Conservation (phyloP, 2,329 filamentous ascomycete species). For the Verticillium nubilum region DNA sequence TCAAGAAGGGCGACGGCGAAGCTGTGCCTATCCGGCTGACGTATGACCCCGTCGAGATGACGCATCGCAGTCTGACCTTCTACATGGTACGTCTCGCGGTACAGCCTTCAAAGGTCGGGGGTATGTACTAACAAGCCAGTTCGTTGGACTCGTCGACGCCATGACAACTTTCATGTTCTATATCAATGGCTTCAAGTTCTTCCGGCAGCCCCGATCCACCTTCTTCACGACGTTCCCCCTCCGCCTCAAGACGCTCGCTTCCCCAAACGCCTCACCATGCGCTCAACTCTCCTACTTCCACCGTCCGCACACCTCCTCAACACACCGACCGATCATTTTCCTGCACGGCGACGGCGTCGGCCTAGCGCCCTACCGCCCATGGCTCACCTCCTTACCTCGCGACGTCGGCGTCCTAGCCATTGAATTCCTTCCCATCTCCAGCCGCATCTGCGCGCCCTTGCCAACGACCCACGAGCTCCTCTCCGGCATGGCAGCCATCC, state of each 20-base stretch:
- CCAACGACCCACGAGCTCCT: conserved; percentile 11
- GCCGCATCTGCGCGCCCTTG: conserved; percentile 48
- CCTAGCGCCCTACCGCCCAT: conserved; percentile 55
- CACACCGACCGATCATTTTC: conserved; percentile 56
- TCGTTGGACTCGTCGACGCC: conserved; percentile 38
- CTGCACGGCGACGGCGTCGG: conserved; percentile 68
- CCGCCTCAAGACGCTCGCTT: conserved; percentile 44
- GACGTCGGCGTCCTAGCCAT: conserved; percentile 58
- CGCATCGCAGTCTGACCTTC: conserved; percentile 59
- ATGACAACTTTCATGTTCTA: conserved; percentile 38
- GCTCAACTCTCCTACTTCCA: conserved; percentile 58
- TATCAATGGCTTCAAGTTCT: conserved; percentile 45
- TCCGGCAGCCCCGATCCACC: conserved; percentile 26
- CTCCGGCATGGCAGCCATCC: conserved; percentile 31
- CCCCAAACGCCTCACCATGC: conserved; percentile 40
- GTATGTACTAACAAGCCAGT: background rate
- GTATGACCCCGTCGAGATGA: conserved; percentile 55
- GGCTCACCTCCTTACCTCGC: conserved; percentile 42
- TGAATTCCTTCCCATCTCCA: conserved; percentile 62
- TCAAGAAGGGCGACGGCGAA: conserved; percentile 49
- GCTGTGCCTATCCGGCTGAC: conserved; percentile 58
- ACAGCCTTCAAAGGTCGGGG: too few relatives aligned
- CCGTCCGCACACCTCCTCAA: conserved; percentile 54
- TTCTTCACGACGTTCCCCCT: conserved; percentile 52
- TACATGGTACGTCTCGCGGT: conserved; percentile 44